Conservation (phyloP, 371 early-diverging fungal species). For the Mucor sp. region DNA sequence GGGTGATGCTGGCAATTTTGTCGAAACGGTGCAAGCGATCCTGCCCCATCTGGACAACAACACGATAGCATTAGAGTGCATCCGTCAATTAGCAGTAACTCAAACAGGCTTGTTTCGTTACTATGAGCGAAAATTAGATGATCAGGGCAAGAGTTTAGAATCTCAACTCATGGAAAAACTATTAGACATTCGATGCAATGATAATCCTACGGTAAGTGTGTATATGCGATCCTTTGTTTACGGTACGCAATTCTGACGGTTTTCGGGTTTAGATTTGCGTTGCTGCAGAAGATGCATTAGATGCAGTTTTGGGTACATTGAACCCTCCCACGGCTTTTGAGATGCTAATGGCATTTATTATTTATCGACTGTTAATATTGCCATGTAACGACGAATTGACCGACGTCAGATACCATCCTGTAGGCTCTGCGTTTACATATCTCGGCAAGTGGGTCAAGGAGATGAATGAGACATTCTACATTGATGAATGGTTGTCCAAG, state of each 20-base stretch:
- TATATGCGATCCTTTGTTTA: not conserved
- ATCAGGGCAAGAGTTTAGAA: constrained; percentile 38
- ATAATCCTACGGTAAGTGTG: constrained; percentile 38
- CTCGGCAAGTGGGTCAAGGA: constrained; percentile 46
- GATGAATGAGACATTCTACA: constrained; percentile 35
- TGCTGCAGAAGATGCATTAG: constrained; percentile 54
- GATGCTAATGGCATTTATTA: constrained; percentile 43
- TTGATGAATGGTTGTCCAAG: constrained; percentile 45
- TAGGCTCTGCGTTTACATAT: constrained; percentile 52
- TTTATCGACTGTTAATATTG: constrained; percentile 28
- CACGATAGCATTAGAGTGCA: constrained; percentile 32
- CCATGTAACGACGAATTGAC: constrained; percentile 22
- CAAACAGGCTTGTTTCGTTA: constrained; percentile 46
- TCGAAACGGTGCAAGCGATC: constrained; percentile 37
- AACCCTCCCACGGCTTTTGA: constrained; percentile 48
- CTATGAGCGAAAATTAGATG: constrained; percentile 40
- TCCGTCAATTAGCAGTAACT: constrained; percentile 41
- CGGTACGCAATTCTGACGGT: not conserved
- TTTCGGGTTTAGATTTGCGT: constrained; percentile 33
- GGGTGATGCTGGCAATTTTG: constrained; percentile 50
- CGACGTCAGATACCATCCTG: constrained; percentile 40
- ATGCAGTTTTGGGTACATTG: constrained; percentile 37
- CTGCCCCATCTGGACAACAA: constrained; percentile 16
- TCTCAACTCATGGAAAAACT: constrained; percentile 36
- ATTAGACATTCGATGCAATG: constrained; percentile 28